phyloP scores from a whole-genome alignment of 768 basidiomycete genomes.

The Russula sp. region DNA sequence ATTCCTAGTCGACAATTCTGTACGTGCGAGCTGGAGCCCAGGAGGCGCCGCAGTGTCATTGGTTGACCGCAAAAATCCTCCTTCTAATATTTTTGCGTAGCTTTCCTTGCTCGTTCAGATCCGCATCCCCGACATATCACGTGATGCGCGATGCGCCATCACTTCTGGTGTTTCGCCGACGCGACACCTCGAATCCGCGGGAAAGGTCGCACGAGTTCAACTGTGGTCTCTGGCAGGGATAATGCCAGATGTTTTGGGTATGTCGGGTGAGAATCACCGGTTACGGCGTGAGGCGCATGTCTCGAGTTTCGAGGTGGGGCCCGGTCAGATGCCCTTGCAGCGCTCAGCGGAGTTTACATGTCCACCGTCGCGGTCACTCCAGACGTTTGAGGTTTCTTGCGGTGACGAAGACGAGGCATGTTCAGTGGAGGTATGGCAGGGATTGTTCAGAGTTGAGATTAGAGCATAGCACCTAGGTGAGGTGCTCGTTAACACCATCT shows the following conservation, averaged over 20 bases:
- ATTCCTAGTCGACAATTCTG: constrained; percentile 14
- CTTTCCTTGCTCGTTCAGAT: constrained; percentile 19
- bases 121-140: constrained; percentile 15
- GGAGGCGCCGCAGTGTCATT: not conserved
- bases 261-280: not conserved
- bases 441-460: constrained; percentile 19
- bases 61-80: not conserved
- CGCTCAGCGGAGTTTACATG: constrained; percentile 17
- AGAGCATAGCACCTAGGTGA: not conserved
- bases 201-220: constrained; percentile 9
- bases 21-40: not conserved
- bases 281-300: constrained; percentile 12
- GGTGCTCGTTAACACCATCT: not conserved
- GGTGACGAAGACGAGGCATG: constrained; percentile 15
- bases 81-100: constrained; percentile 1
- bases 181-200: constrained; percentile 11
- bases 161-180: constrained; percentile 18
- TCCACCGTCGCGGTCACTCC: constrained; percentile 16
- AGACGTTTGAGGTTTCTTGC: constrained; percentile 22
- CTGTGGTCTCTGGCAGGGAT: constrained; percentile 9
- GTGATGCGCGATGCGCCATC: constrained; percentile 17
- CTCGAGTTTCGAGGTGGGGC: constrained; percentile 15
- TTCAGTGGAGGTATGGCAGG: constrained; percentile 24
- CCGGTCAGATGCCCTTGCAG: constrained; percentile 6
- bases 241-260: not conserved